Base-by-base conservation (phyloP, 2,329 filamentous ascomycete species). In the Fusarium metavorans region DNA sequence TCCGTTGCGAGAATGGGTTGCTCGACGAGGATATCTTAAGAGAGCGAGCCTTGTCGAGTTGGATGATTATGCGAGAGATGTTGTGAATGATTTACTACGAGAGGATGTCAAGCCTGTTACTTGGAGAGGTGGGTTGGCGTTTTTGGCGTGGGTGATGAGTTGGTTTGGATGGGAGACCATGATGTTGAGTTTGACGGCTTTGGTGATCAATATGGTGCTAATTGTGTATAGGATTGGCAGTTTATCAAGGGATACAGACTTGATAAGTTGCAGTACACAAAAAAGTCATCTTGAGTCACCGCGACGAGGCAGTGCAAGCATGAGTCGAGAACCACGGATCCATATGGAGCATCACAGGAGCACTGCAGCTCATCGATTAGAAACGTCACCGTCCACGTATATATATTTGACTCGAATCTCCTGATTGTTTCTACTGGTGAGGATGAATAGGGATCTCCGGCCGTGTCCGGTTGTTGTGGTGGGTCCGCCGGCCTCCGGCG, bases 151-250 rank as follows among this genome's bases (percentile, higher is more conserved):
- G 68, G 57, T 67, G 35, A n/a, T 67, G 30, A 70, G 68, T 41
- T 72, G 66, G 66, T 45, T 69, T 48, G 68, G 68, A 30, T 67
- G 66, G 63, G 56, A 60, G 50, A 61, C 34, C 11, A 67, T 72
- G 48, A 63, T 70, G 66, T 50, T 66, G 58, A 32, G 68, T 61
- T 56, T 45, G 8, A 30, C 23, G n/a, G 30, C 13, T 13, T 23
- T 32, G 34, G 20, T 18, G 3, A 6, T 6, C 2, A 18, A 10
- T 7, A 25, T 18, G 10, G 45, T 59, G 37, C 48, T 70, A 16
- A 72, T 23, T 50, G 1, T 34, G 2, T 23, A 14, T n/a, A 59
- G 41, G 66, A 68, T 35, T 35, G 27, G 20, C 57, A 48, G 18
- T 56, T 70, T 63, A 70, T 61, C 25, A 63, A 64, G 14, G 25